Base-by-base conservation (phyloP, 2,329 filamentous ascomycete genomes). In the Chalaropsis ovoidea region DNA sequence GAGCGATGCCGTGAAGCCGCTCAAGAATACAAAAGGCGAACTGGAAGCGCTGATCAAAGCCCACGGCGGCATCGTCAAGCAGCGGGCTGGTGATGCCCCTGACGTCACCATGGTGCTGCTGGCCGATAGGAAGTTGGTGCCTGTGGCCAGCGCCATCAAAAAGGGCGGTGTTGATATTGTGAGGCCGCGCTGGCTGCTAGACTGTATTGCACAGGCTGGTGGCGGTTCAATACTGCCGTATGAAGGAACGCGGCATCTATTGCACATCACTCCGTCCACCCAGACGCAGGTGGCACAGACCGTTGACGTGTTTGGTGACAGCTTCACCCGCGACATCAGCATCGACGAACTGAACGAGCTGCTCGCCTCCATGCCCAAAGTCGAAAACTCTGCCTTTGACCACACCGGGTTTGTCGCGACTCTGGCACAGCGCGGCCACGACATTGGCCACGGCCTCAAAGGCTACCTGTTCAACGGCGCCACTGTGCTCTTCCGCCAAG, bases 101-200 rank as follows among this genome's bases (percentile, higher is more conserved):
- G 10, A 27, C 11, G 22, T 13, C 24, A 82, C 79, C 56, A 90
- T 88, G 69, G 79, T 94, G 43, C 80, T 92, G 62, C 77, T 97
- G 11, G 90, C 88, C 0, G 92, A 96, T 69, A 88, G 90, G 73
- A 88, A 80, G 54, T 81, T 84, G 0, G 86, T 97, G 70, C 92
- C 92, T 71, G 91, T 92, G 0, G 89, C 89, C 1, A 91, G 89
- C 10, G 75, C 96, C 8, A 85, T 90, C 68, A 95, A 94, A 71
- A 80, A 78, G 5, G 86, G 85, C 2, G 78, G 82, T 0, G 80
- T 83, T 6, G 86, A 90, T 70, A 86, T 99, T 62, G 80, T 97
- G 66, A 84, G 84, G 24, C 88, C 92, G 0, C 80, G 79, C 5
- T 99, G 94, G 94, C 77, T 97, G 1, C 78, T 89, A 35, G 91